phyloP scores from a whole-genome alignment of 1,284 basidiomycete species.

The Gomphus sp. region DNA sequence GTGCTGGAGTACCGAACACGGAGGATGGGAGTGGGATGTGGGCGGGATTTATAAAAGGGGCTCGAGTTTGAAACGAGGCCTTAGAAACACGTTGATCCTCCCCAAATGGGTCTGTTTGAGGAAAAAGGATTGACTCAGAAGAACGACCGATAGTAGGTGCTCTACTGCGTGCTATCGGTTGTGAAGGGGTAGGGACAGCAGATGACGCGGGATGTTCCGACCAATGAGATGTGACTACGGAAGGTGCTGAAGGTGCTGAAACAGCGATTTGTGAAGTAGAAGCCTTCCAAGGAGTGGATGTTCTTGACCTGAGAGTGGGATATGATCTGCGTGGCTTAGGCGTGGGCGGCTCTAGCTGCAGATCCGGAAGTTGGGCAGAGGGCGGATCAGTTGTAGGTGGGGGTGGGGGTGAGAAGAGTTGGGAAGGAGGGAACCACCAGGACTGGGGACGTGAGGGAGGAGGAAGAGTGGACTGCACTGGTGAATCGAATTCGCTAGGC shows the following conservation, averaged over 20 bases:
- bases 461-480: slow-evolving; percentile 1
- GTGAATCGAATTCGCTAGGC: slow-evolving; percentile 4
- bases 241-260: not conserved
- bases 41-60: not conserved
- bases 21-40: slow-evolving; percentile 6
- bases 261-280: not conserved
- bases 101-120: not conserved
- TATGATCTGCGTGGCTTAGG: not conserved
- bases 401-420: not conserved
- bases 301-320: not conserved
- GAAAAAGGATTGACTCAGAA: slow-evolving; percentile 8
- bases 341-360: not conserved
- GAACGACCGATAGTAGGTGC: slow-evolving; percentile 1
- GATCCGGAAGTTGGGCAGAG: not conserved
- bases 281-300: not conserved
- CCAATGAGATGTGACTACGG: not conserved
- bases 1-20: not conserved
- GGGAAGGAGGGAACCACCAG: slow-evolving; percentile 4
- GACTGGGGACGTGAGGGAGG: slow-evolving; percentile 3
- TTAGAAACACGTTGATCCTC: not conserved
- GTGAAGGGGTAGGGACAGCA: not conserved
- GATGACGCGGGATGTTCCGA: not conserved
- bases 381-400: not conserved
- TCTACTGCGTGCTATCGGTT: slow-evolving; percentile 8
- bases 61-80: not conserved